phyloP scores from a whole-genome alignment of 2,329 filamentous ascomycete genomes.

The Aspergillus amoenus region DNA sequence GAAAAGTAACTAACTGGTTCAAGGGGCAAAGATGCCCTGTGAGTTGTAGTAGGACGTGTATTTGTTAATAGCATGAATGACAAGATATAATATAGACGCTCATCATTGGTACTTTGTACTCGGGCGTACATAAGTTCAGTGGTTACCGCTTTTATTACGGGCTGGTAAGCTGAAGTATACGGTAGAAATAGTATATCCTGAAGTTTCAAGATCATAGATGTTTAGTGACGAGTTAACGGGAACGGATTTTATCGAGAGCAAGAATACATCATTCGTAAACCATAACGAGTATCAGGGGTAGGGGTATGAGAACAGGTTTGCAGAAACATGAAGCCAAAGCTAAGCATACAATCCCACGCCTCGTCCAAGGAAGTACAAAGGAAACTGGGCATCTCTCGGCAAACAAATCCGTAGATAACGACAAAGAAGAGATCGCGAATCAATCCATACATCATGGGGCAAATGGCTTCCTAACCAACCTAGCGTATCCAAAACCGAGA shows the following conservation, averaged over 20 bases:
- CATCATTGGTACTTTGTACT: too few relatives aligned
- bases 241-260: not conserved
- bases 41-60: too few relatives aligned
- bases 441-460: slow-evolving; percentile 4
- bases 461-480: not conserved
- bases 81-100: too few relatives aligned
- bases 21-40: too few relatives aligned
- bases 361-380: slow-evolving; percentile 10
- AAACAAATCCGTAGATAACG: slow-evolving; percentile 4
- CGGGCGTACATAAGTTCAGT: too few relatives aligned
- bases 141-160: too few relatives aligned
- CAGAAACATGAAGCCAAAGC: slow-evolving; percentile 8
- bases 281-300: slow-evolving; percentile 12
- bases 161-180: too few relatives aligned
- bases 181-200: not conserved
- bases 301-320: slow-evolving; percentile 12
- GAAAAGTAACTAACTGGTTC: too few relatives aligned
- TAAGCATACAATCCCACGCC: slow-evolving; percentile 11
- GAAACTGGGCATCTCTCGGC: not conserved
- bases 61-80: too few relatives aligned
- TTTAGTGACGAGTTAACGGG: not conserved
- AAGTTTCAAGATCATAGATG: not conserved
- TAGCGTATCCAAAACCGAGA: not conserved
- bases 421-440: slow-evolving; percentile 1
- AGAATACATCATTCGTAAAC: slow-evolving; percentile 12